A percentile compares a stretch with the other conserved stretches of the same genome.
phyloP scores from a whole-genome alignment of 768 basidiomycete genomes.

The Xerocomus potaroensis region DNA sequence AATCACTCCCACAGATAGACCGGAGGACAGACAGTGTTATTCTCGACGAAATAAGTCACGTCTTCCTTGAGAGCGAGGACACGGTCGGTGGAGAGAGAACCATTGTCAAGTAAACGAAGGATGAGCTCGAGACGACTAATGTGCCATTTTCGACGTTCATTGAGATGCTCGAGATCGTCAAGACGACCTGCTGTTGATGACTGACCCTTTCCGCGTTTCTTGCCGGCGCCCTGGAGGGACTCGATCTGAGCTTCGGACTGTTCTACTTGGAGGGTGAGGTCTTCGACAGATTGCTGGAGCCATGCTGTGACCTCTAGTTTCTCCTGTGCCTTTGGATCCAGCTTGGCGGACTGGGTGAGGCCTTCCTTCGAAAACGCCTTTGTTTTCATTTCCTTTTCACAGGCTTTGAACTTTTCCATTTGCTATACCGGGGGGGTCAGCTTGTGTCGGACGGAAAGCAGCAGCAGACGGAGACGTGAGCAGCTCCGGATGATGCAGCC shows the following conservation, averaged over 20 bases:
- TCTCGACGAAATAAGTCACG: constrained; percentile 93
- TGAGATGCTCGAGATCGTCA: constrained; percentile 81
- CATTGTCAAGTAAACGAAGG: constrained; percentile 89
- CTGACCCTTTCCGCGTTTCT: constrained; percentile 79
- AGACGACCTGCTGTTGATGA: constrained; percentile 63
- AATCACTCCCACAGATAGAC: constrained; percentile 7
- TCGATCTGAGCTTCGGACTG: constrained; percentile 94
- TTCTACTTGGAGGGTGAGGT: constrained; percentile 90
- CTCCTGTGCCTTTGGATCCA: constrained; percentile 97
- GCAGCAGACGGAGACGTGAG: constrained; percentile 11
- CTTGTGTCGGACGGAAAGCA: constrained; percentile 1
- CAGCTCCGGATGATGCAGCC: neutral
- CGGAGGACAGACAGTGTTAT: constrained; percentile 73
- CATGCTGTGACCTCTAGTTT: constrained; percentile 87
- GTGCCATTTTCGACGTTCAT: constrained; percentile 96
- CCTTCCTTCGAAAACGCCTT: constrained; percentile 99
- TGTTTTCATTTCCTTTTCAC: constrained; percentile 99
- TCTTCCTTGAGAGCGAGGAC: constrained; percentile 87
- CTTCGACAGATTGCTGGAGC: constrained; percentile 86
- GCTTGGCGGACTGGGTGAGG: constrained; percentile 85
- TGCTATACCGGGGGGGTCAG: constrained; percentile 52
- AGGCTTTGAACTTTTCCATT: constrained; percentile 99
- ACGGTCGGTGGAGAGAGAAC: constrained; percentile 77
- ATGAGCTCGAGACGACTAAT: constrained; percentile 89
- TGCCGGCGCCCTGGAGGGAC: constrained; percentile 68